Evolutionary conservation across 257 asterid genomes (phyloP).

Genomic region (Nicotiana tabacum): DNA sequence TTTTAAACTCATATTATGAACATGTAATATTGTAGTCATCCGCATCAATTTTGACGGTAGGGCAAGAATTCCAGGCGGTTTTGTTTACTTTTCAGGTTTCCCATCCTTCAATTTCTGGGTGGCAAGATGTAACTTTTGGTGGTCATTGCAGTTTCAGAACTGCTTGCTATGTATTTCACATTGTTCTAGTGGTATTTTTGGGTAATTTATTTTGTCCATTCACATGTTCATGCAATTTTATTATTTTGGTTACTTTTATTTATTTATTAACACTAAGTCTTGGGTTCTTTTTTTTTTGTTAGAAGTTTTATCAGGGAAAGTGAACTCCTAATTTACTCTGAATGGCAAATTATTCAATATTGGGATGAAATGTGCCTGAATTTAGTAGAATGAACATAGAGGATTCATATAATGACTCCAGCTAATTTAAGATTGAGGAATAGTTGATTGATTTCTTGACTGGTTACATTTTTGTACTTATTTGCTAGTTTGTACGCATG

Average conservation of each 20-base stretch:
- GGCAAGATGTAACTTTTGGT: not conserved
- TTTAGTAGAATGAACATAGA: not conserved
- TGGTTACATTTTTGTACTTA: not conserved
- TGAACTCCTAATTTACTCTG: not conserved
- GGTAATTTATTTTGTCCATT: not conserved
- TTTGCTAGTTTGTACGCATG: not conserved
- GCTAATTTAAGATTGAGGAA: not conserved
- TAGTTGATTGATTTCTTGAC: not conserved
- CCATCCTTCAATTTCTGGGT: not conserved
- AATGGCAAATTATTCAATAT: not conserved
- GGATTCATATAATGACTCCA: not conserved
- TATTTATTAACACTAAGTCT: not conserved
- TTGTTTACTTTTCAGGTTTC: not conserved
- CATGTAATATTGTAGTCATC: slow-evolving; percentile 12
- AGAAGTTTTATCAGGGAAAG: not conserved
- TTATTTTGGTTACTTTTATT: not conserved
- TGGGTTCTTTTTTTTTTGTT: not conserved
- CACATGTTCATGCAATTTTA: not conserved
- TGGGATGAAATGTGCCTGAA: not conserved
- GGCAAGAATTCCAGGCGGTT: slow-evolving; percentile 9
- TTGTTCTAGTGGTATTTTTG: not conserved
- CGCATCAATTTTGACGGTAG: slow-evolving; percentile 1
- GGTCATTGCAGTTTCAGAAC: not conserved
- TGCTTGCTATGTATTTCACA: not conserved
- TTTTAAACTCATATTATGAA: slow-evolving; percentile 11